Conservation (phyloP, 495 filamentous ascomycete species). For the Podospora tetraspora region DNA sequence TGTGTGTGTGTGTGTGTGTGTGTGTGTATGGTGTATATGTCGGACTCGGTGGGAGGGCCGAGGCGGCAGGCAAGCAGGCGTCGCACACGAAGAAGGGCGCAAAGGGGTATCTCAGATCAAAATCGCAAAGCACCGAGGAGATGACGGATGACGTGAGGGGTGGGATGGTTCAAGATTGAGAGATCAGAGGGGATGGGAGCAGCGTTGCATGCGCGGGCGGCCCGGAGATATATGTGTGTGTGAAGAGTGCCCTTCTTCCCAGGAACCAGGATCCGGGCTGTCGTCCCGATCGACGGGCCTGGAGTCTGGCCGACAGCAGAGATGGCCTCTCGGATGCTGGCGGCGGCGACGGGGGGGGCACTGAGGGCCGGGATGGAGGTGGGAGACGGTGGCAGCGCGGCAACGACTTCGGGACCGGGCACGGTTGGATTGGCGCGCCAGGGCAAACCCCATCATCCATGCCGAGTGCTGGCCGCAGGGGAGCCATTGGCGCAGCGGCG, state of each 20-base stretch:
- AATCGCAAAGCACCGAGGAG: not conserved
- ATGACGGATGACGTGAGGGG: not conserved
- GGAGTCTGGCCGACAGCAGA: slow-evolving; percentile 1
- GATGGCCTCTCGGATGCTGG: slow-evolving; percentile 8
- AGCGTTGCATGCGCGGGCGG: not conserved
- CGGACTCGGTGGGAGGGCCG: slow-evolving; percentile 7
- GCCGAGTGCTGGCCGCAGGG: not conserved
- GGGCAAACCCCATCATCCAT: slow-evolving; percentile 5
- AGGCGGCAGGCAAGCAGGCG: not conserved
- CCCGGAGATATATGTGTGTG: slow-evolving; percentile 11
- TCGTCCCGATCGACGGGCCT: slow-evolving; percentile 20
- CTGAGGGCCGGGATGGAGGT: slow-evolving; percentile 3
- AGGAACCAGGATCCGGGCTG: slow-evolving; percentile 22
- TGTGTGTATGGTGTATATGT: slow-evolving; percentile 2
- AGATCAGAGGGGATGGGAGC: not conserved
- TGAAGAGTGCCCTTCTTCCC: not conserved
- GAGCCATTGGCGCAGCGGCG: not conserved
- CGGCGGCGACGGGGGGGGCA: slow-evolving; percentile 1
- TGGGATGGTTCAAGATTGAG: not conserved
- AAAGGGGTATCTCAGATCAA: not conserved
- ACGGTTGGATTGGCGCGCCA: slow-evolving; percentile 3
- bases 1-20: too few relatives aligned
- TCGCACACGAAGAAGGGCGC: slow-evolving; percentile 1
- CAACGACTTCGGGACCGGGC: slow-evolving; percentile 26
- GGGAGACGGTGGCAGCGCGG: slow-evolving; percentile 20